Percentiles rank a stretch among this genome's conserved stretches.
Conservation (phyloP, 2,329 filamentous ascomycete species). For the Ciborinia camelliae region DNA sequence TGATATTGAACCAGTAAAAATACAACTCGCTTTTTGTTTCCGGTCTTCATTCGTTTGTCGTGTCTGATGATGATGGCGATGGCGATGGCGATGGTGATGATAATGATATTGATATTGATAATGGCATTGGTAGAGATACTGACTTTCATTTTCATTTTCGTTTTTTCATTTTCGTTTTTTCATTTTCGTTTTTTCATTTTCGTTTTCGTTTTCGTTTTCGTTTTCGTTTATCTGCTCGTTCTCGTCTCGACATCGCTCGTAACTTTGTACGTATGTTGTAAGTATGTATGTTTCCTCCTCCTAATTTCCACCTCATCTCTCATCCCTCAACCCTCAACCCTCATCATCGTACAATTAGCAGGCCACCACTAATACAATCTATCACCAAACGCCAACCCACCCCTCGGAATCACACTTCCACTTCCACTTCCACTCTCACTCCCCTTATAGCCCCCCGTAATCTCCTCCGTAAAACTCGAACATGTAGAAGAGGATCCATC, state of each 20-base stretch:
- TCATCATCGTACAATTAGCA: too few relatives aligned
- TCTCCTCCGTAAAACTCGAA: neutral
- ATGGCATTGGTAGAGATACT: neutral
- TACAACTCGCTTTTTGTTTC: neutral
- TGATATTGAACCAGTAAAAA: neutral
- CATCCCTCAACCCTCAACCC: too few relatives aligned
- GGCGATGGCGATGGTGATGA: too few relatives aligned
- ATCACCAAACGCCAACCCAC: conserved; percentile 43
- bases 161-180: too few relatives aligned
- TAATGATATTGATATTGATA: too few relatives aligned
- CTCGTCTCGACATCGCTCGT: conserved; percentile 9
- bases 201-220: too few relatives aligned
- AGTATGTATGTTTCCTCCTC: neutral
- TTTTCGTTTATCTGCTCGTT: neutral
- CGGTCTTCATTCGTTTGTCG: too few relatives aligned
- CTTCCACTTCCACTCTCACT: neutral
- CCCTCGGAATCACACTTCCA: neutral
- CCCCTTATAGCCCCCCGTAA: neutral
- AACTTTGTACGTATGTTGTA: conserved; percentile 7
- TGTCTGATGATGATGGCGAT: neutral
- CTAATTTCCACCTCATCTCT: neutral
- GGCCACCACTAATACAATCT: conserved; percentile 45
- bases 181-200: too few relatives aligned
- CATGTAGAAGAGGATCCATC: neutral
- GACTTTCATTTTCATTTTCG: too few relatives aligned